A percentile compares a stretch with the other conserved stretches of the same genome.
Evolutionary conservation across 371 early-diverging fungal species (phyloP).

Genomic region (Mucor racemosus): DNA sequence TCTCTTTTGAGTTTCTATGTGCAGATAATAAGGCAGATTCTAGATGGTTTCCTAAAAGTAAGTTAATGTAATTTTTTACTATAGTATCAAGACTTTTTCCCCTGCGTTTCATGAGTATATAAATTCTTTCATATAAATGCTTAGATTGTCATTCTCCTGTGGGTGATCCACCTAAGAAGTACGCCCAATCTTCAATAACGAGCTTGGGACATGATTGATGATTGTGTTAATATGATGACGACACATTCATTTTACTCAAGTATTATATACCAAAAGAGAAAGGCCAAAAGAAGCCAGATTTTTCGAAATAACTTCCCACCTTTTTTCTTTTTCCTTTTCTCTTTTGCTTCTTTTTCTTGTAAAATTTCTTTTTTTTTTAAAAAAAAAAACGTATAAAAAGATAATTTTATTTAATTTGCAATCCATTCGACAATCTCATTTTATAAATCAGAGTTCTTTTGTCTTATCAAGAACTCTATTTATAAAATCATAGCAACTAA

Average conservation of each 20-base stretch:
- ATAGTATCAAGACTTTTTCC: not conserved
- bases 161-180: not conserved
- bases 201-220: not conserved
- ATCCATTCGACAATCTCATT: not conserved
- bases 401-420: not conserved
- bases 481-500: not conserved
- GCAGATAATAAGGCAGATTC: not conserved
- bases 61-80: not conserved
- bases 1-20: not conserved
- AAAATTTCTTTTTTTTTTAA: not conserved
- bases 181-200: not conserved
- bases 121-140: not conserved
- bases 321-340: slow-evolving; percentile 2
- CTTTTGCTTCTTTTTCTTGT: slow-evolving; percentile 8
- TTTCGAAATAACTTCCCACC: slow-evolving; percentile 2
- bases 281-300: not conserved
- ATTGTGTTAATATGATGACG: slow-evolving; percentile 2
- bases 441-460: slow-evolving; percentile 14
- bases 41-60: not conserved
- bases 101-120: slow-evolving; percentile 6
- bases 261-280: not conserved
- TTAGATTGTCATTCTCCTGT: not conserved
- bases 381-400: not conserved
- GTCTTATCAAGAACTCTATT: slow-evolving; percentile 11
- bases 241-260: not conserved